phyloP scores from a whole-genome alignment of 225 moss, liverwort and hornwort genomes.

The Asterella californica region DNA sequence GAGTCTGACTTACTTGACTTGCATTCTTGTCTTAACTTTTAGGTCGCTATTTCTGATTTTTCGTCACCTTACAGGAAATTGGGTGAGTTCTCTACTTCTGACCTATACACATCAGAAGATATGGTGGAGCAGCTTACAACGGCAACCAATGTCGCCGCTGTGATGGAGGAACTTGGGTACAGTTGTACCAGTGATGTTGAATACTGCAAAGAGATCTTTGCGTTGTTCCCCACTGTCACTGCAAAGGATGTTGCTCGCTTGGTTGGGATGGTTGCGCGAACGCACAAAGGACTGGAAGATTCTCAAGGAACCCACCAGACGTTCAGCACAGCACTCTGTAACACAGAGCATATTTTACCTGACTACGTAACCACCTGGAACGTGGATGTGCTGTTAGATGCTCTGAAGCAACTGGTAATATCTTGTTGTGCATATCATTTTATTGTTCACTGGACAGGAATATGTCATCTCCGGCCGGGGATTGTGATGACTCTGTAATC shows the following conservation, averaged over 20 bases:
- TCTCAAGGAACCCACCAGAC: constrained; percentile 70
- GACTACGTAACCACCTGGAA: constrained; percentile 69
- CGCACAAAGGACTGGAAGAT: constrained; percentile 78
- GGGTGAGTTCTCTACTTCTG: constrained; percentile 43
- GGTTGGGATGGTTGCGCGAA: constrained; percentile 79
- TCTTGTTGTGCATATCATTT: background rate
- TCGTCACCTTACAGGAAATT: constrained; percentile 42
- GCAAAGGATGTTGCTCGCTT: constrained; percentile 73
- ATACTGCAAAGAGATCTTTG: constrained; percentile 85
- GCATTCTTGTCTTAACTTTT: background rate
- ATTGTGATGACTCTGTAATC: background rate
- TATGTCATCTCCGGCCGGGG: background rate
- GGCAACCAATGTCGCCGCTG: constrained; percentile 64
- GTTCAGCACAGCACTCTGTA: constrained; percentile 69
- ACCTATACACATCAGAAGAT: constrained; percentile 46
- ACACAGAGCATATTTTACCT: constrained; percentile 54
- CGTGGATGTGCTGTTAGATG: constrained; percentile 72
- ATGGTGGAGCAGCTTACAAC: constrained; percentile 58
- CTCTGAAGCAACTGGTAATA: constrained; percentile 70
- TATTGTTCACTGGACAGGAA: background rate
- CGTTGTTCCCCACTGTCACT: constrained; percentile 53
- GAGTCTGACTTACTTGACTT: background rate
- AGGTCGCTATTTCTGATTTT: background rate
- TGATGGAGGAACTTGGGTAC: constrained; percentile 90
- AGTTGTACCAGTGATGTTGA: constrained; percentile 74